Evolutionary conservation across 768 basidiomycete genomes (phyloP).

Genomic region (Psilocybe tampanensis): DNA sequence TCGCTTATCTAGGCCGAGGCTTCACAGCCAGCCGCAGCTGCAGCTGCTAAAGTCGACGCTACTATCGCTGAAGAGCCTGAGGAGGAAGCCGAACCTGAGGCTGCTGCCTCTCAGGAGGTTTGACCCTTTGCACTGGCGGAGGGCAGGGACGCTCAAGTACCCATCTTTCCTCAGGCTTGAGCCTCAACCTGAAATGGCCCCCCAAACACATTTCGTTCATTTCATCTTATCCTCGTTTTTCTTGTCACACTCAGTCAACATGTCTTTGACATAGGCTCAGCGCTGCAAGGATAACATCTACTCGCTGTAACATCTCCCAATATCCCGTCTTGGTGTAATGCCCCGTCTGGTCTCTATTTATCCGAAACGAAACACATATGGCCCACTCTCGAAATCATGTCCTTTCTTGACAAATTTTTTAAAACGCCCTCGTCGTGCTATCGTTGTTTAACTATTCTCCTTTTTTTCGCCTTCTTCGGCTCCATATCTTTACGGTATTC

Average conservation of each 20-base stretch:
- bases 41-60: constrained; percentile 37
- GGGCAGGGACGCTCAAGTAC: neutral
- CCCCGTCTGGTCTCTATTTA: constrained; percentile 20
- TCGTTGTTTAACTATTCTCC: constrained; percentile 16
- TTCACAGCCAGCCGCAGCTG: constrained; percentile 34
- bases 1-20: constrained; percentile 38
- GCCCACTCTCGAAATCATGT: constrained; percentile 14
- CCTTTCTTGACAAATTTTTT: constrained; percentile 16
- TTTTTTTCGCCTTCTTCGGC: constrained; percentile 1
- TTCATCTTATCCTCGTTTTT: constrained; percentile 3
- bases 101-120: constrained; percentile 27
- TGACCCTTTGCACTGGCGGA: neutral
- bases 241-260: constrained; percentile 4
- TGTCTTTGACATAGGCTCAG: constrained; percentile 11
- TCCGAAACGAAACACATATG: constrained; percentile 24
- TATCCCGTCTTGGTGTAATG: constrained; percentile 20
- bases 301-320: constrained; percentile 15
- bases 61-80: constrained; percentile 62
- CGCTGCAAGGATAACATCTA: constrained; percentile 15
- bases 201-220: too few species aligned
- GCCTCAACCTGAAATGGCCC: neutral
- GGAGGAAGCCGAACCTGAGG: constrained; percentile 41
- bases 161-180: neutral
- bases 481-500: constrained; percentile 12
- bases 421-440: constrained; percentile 20